These are phyloP conservation scores for Tetrapyrgos nigripes DNA, from an alignment of 1,284 basidiomycete genomes.

Conservation along the genomic window DNA sequence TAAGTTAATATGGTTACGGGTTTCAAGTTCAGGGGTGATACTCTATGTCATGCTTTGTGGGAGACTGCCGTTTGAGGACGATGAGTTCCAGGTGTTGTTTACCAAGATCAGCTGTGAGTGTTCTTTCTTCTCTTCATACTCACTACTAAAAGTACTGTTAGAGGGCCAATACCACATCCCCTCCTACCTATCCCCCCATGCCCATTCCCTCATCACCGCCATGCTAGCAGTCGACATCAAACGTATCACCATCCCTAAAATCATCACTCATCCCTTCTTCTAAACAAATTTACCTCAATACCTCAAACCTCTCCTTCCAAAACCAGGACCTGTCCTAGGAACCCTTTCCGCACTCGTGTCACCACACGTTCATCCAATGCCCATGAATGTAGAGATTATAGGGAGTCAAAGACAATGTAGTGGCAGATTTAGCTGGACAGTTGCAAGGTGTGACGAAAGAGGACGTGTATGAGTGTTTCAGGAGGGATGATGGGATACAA, in stretches of 20 bases:
- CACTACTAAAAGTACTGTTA: conserved; percentile 33
- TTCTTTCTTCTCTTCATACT: neutral
- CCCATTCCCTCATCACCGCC: conserved; percentile 76
- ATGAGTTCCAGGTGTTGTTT: conserved; percentile 90
- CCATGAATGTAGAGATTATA: conserved; percentile 78
- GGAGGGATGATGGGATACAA: too few relatives aligned
- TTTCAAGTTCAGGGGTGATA: conserved; percentile 97
- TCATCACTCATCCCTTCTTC: conserved; percentile 90
- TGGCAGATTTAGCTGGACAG: conserved; percentile 80
- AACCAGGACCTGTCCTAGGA: conserved; percentile 80
- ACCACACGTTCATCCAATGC: conserved; percentile 63
- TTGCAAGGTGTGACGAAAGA: conserved; percentile 83
- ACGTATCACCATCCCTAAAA: conserved; percentile 90
- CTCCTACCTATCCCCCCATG: conserved; percentile 77
- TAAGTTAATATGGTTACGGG: too few relatives aligned
- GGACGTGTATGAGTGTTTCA: conserved; percentile 89
- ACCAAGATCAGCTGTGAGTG: conserved; percentile 89
- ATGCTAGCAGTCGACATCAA: too few relatives aligned
- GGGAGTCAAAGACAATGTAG: conserved; percentile 90
- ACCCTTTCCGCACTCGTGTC: conserved; percentile 71
- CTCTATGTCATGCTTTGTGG: conserved; percentile 96
- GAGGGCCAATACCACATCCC: conserved; percentile 90
- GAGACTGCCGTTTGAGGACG: conserved; percentile 92
- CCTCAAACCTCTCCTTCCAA: conserved; percentile 83
- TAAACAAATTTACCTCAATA: conserved; percentile 86